Evolutionary conservation across 108 stramenopile genomes (phyloP).

Genomic region (Skeletonema potamos): DNA sequence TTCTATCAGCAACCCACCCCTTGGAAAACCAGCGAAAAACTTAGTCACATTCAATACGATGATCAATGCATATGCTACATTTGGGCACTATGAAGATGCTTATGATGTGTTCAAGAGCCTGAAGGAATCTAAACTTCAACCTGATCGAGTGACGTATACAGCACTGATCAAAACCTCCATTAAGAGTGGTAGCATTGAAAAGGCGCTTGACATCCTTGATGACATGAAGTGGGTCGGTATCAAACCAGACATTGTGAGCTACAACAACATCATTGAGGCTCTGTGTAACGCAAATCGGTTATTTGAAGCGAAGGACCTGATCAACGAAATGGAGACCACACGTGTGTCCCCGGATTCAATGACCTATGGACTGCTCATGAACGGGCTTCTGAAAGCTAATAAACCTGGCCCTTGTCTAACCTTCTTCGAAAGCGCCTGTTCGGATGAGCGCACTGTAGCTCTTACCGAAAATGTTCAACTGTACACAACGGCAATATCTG

Average conservation of each 20-base stretch:
- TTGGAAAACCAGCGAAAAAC: conserved; percentile 52
- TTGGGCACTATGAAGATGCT: conserved; percentile 61
- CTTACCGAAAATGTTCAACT: conserved; percentile 78
- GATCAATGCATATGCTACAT: conserved; percentile 62
- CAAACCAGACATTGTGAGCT: conserved; percentile 65
- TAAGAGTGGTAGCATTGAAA: conserved; percentile 51
- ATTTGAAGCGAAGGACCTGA: conserved; percentile 71
- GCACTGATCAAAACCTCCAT: conserved; percentile 74
- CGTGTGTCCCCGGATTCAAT: conserved; percentile 78
- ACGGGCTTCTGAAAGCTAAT: conserved; percentile 63
- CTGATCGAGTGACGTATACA: conserved; percentile 78
- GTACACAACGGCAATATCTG: conserved; percentile 89
- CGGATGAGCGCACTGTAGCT: conserved; percentile 61
- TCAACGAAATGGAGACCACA: conserved; percentile 68
- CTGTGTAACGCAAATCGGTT: conserved; percentile 59
- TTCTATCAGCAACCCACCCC: conserved; percentile 29
- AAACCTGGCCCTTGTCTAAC: conserved; percentile 77
- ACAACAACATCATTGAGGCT: conserved; percentile 71
- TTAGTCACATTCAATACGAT: conserved; percentile 82
- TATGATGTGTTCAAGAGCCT: conserved; percentile 54
- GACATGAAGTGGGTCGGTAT: conserved; percentile 80
- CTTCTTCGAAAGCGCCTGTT: conserved; percentile 80
- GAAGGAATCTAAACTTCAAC: conserved; percentile 56
- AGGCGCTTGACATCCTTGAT: conserved; percentile 63
- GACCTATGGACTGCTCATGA: conserved; percentile 87